These are phyloP conservation scores for Beauveria sp. DNA, from an alignment of 2,329 filamentous ascomycete genomes.

Conservation along the genomic window DNA sequence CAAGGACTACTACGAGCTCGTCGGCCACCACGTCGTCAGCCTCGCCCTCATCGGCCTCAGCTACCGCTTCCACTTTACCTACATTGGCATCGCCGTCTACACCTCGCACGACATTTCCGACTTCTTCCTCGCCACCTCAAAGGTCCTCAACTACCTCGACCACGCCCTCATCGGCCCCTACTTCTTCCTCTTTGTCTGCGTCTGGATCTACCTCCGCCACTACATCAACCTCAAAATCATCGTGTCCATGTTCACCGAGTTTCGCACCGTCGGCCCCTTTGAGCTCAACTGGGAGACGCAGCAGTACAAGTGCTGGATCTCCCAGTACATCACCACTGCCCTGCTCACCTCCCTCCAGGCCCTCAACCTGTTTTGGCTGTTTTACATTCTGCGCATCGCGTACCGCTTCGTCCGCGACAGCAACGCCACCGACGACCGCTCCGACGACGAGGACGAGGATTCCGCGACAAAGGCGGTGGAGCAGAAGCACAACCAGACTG, in stretches of 20 bases:
- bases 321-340: slow-evolving; percentile 57
- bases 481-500: slow-evolving; percentile 14
- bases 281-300: slow-evolving; percentile 67
- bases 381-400: slow-evolving; percentile 67
- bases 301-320: slow-evolving; percentile 69
- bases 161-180: slow-evolving; percentile 71
- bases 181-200: slow-evolving; percentile 71
- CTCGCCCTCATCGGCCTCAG: slow-evolving; percentile 74
- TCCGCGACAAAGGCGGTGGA: slow-evolving; percentile 26
- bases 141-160: slow-evolving; percentile 86
- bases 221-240: slow-evolving; percentile 74
- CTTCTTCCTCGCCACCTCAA: slow-evolving; percentile 91
- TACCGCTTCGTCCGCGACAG: slow-evolving; percentile 59
- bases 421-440: slow-evolving; percentile 61
- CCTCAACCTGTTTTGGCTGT: slow-evolving; percentile 76
- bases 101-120: slow-evolving; percentile 91
- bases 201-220: slow-evolving; percentile 89
- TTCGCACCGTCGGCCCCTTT: slow-evolving; percentile 65
- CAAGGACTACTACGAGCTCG: slow-evolving; percentile 92
- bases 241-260: slow-evolving; percentile 67
- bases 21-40: slow-evolving; percentile 86
- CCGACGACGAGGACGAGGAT: slow-evolving; percentile 59
- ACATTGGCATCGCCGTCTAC: slow-evolving; percentile 89
- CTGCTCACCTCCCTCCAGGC: slow-evolving; percentile 63
- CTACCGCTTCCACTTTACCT: slow-evolving; percentile 95